A percentile compares a stretch with the other conserved stretches of the same genome.
Conservation (phyloP, 768 basidiomycete genomes). For the Tricholoma terreum region DNA sequence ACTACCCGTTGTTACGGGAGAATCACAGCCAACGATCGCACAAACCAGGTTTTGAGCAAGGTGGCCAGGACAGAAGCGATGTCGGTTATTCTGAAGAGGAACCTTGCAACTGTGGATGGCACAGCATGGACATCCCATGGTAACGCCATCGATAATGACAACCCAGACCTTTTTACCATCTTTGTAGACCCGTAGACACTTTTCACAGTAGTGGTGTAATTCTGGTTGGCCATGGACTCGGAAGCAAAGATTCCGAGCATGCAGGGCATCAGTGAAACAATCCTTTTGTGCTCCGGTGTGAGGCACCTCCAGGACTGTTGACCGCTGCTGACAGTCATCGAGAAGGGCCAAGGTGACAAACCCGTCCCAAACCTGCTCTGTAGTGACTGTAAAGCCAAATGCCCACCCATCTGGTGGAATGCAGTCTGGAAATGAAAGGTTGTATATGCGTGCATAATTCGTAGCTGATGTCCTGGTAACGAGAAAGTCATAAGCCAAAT, state of each 20-base stretch:
- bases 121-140: neutral
- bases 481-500: neutral
- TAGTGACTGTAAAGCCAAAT: neutral
- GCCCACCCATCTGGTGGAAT: neutral
- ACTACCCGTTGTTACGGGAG: slow-evolving; percentile 1
- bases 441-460: neutral
- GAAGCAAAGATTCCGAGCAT: slow-evolving; percentile 20
- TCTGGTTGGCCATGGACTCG: slow-evolving; percentile 22
- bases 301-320: slow-evolving; percentile 14
- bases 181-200: slow-evolving; percentile 18
- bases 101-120: neutral
- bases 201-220: slow-evolving; percentile 22
- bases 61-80: neutral
- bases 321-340: slow-evolving; percentile 13
- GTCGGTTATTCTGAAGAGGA: neutral
- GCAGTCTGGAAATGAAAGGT: neutral
- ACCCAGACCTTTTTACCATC: neutral
- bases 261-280: slow-evolving; percentile 25
- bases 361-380: slow-evolving; percentile 29
- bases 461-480: neutral
- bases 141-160: neutral
- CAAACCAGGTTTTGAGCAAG: slow-evolving; percentile 9
- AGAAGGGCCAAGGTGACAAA: slow-evolving; percentile 26
- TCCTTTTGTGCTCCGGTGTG: slow-evolving; percentile 24
- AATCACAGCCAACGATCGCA: slow-evolving; percentile 18